Conservation (phyloP, 768 basidiomycete species). For the Naganishia vishniacii region DNA sequence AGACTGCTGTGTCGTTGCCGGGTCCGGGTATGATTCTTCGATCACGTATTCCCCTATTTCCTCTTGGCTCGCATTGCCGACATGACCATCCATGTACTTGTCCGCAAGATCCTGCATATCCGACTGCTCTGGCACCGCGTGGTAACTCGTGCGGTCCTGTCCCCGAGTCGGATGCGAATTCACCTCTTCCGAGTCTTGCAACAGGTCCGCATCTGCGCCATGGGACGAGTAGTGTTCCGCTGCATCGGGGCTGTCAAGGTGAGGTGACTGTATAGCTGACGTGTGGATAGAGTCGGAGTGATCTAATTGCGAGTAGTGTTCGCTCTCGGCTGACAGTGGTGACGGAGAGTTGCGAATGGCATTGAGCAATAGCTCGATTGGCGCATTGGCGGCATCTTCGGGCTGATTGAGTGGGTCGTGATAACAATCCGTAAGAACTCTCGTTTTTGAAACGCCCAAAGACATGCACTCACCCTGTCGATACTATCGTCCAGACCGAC, state of each 20-base stretch:
- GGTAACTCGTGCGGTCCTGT: constrained; percentile 5
- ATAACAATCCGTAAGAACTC: background rate
- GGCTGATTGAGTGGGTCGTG: background rate
- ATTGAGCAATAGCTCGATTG: constrained; percentile 6
- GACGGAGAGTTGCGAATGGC: constrained; percentile 17
- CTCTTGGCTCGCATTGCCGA: background rate
- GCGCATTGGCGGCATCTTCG: constrained; percentile 10
- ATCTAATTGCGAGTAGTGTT: constrained; percentile 1
- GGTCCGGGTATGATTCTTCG: constrained; percentile 1
- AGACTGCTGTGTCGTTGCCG: background rate
- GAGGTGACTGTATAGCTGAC: background rate
- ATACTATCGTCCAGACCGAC: background rate
- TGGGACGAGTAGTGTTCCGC: background rate
- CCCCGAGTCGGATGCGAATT: background rate
- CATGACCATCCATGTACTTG: background rate
- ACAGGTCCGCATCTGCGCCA: background rate
- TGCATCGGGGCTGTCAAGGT: background rate
- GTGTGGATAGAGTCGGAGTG: background rate
- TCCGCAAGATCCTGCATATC: constrained; percentile 8
- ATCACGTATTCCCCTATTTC: constrained; percentile 7
- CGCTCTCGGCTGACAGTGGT: constrained; percentile 8
- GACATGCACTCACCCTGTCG: background rate
- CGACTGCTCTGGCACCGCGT: constrained; percentile 11
- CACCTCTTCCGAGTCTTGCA: background rate
- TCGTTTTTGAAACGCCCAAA: background rate